Evolutionary conservation across 495 filamentous ascomycete species (phyloP).

Genomic region (Lasiosphaeria hispida): DNA sequence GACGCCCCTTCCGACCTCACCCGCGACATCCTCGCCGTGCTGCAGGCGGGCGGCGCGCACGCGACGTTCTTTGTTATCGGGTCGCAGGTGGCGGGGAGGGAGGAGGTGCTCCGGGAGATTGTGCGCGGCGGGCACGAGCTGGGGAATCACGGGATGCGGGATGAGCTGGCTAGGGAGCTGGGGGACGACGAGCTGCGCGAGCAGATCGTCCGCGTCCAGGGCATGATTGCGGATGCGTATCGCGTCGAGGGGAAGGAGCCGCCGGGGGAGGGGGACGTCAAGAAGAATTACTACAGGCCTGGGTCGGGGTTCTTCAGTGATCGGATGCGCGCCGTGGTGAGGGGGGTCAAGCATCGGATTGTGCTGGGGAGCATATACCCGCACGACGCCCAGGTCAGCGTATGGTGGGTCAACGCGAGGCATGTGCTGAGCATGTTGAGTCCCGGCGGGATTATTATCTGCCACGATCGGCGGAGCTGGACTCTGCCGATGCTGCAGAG

Average conservation of each 20-base stretch:
- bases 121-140: slow-evolving; percentile 67
- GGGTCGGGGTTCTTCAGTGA: slow-evolving; percentile 77
- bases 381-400: slow-evolving; percentile 76
- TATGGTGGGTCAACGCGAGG: slow-evolving; percentile 65
- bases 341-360: slow-evolving; percentile 57
- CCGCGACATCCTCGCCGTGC: slow-evolving; percentile 60
- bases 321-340: slow-evolving; percentile 58
- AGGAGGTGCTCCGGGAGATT: slow-evolving; percentile 57
- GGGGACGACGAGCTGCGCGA: slow-evolving; percentile 37
- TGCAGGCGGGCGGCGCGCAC: slow-evolving; percentile 55
- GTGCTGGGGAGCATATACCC: slow-evolving; percentile 83
- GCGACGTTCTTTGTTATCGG: slow-evolving; percentile 84
- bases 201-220: slow-evolving; percentile 46
- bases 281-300: slow-evolving; percentile 65
- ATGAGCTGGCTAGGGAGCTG: slow-evolving; percentile 63
- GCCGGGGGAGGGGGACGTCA: slow-evolving; percentile 25
- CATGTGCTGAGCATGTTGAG: slow-evolving; percentile 76
- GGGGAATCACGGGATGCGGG: slow-evolving; percentile 82
- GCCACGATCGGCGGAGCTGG: slow-evolving; percentile 79
- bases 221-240: slow-evolving; percentile 56
- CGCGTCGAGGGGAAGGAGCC: slow-evolving; percentile 29
- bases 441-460: slow-evolving; percentile 75
- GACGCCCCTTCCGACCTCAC: slow-evolving; percentile 77
- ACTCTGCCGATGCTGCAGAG: slow-evolving; percentile 69
- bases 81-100: slow-evolving; percentile 61